Conservation (phyloP, 495 filamentous ascomycete species). For the Penicillium simplicissimum region DNA sequence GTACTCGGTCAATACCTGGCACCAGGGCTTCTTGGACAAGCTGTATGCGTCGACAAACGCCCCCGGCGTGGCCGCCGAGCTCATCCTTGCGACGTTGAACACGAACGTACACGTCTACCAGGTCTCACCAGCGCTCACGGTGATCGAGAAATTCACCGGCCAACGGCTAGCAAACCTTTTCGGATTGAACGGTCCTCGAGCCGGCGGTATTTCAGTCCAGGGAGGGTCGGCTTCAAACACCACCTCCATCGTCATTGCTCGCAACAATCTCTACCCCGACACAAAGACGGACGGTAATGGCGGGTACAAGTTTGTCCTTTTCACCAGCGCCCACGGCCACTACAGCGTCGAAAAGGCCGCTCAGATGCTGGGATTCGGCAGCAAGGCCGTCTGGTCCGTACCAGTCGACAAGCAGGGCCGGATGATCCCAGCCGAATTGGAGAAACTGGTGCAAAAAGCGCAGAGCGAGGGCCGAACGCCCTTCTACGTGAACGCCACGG, state of each 20-base stretch:
- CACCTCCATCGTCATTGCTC: constrained; percentile 84
- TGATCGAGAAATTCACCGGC: constrained; percentile 81
- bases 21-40: constrained; percentile 93
- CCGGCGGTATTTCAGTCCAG: constrained; percentile 84
- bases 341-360: constrained; percentile 95
- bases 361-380: constrained; percentile 81
- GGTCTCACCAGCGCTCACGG: constrained; percentile 83
- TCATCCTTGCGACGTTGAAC: constrained; percentile 80
- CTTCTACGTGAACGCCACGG: constrained; percentile 94
- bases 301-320: constrained; percentile 69
- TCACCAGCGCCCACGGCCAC: constrained; percentile 86
- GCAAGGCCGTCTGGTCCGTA: constrained; percentile 68
- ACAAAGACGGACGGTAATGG: constrained; percentile 73
- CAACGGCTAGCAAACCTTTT: constrained; percentile 70
- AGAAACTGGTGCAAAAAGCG: constrained; percentile 57
- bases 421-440: constrained; percentile 68
- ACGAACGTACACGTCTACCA: constrained; percentile 89
- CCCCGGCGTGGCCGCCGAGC: constrained; percentile 78
- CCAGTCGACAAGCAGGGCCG: constrained; percentile 69
- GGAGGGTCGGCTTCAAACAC: constrained; percentile 86
- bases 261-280: constrained; percentile 77
- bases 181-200: constrained; percentile 68
- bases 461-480: constrained; percentile 69
- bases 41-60: constrained; percentile 85
- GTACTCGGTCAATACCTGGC: constrained; percentile 95